phyloP scores from a whole-genome alignment of 805 yeast genomes.

The Metschnikowia kofuensis region DNA sequence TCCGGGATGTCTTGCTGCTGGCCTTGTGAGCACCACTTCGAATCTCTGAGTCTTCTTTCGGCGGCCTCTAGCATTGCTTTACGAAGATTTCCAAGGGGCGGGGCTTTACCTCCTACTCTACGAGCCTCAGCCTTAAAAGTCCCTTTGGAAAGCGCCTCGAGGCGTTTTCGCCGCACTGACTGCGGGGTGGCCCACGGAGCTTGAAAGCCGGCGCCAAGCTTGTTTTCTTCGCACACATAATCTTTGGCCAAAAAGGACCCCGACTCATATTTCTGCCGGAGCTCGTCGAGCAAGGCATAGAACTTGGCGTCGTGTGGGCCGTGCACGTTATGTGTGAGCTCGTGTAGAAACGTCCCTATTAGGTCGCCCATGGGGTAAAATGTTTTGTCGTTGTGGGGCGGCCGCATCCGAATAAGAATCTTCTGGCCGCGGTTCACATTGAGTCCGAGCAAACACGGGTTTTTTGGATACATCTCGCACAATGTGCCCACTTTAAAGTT shows the following conservation, averaged over 20 bases:
- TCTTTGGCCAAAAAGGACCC: slow-evolving; percentile 45
- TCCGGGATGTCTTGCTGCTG: slow-evolving; percentile 16
- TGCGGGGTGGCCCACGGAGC: slow-evolving; percentile 13
- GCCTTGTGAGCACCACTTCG: slow-evolving; percentile 42
- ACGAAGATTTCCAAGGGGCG: slow-evolving; percentile 26
- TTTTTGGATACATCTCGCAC: slow-evolving; percentile 80
- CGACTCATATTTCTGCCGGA: slow-evolving; percentile 49
- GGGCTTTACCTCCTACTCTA: slow-evolving; percentile 25
- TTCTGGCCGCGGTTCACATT: slow-evolving; percentile 78
- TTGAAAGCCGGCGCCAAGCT: slow-evolving; percentile 37
- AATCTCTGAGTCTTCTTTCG: slow-evolving; percentile 54
- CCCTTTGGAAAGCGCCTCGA: slow-evolving; percentile 38
- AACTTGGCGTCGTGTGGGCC: slow-evolving; percentile 82
- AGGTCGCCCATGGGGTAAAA: slow-evolving; percentile 66
- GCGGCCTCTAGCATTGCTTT: slow-evolving; percentile 59
- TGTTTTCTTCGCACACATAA: slow-evolving; percentile 48
- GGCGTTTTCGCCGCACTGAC: slow-evolving; percentile 33
- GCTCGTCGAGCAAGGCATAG: slow-evolving; percentile 60
- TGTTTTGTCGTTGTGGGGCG: slow-evolving; percentile 45
- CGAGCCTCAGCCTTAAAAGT: slow-evolving; percentile 41
- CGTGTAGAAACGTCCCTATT: slow-evolving; percentile 85
- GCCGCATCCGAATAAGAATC: slow-evolving; percentile 68
- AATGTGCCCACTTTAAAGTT: slow-evolving; percentile 63
- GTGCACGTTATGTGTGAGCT: slow-evolving; percentile 71
- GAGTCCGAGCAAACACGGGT: slow-evolving; percentile 64